These are phyloP conservation scores for Neofusicoccum kwambonambiense DNA, from an alignment of 2,329 filamentous ascomycete genomes.

Conservation along the genomic window DNA sequence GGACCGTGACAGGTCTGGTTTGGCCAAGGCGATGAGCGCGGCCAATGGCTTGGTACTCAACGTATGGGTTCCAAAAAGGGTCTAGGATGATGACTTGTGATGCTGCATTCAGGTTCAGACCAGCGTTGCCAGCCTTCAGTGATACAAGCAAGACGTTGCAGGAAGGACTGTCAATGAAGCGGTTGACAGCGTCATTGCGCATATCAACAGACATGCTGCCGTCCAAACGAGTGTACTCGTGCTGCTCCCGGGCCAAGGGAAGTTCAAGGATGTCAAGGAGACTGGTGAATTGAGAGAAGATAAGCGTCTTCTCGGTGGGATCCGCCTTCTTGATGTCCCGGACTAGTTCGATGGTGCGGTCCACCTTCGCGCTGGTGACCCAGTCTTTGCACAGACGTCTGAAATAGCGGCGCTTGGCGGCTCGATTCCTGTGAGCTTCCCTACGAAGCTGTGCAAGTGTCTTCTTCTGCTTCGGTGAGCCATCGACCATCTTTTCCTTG, in stretches of 20 bases:
- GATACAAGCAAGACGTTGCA: constrained; percentile 74
- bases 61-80: constrained; percentile 92
- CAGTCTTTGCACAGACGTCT: constrained; percentile 66
- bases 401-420: constrained; percentile 68
- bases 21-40: constrained; percentile 88
- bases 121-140: constrained; percentile 78
- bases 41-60: constrained; percentile 90
- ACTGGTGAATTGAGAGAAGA: constrained; percentile 81
- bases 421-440: constrained; percentile 62
- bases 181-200: constrained; percentile 65
- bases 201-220: constrained; percentile 68
- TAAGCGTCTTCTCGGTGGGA: constrained; percentile 70
- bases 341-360: constrained; percentile 66
- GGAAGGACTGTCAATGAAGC: constrained; percentile 62
- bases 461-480: constrained; percentile 31
- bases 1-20: constrained; percentile 68
- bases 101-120: constrained; percentile 80
- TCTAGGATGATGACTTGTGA: constrained; percentile 87
- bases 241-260: constrained; percentile 59
- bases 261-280: constrained; percentile 76
- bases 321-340: constrained; percentile 47
- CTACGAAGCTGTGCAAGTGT: constrained; percentile 67
- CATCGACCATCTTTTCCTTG: constrained; percentile 25
- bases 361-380: constrained; percentile 73
- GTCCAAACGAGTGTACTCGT: constrained; percentile 69